Percentiles rank a stretch among this genome's conserved stretches.
phyloP scores from a whole-genome alignment of 495 filamentous ascomycete species.

The Melanomma pulvis-pyrius region DNA sequence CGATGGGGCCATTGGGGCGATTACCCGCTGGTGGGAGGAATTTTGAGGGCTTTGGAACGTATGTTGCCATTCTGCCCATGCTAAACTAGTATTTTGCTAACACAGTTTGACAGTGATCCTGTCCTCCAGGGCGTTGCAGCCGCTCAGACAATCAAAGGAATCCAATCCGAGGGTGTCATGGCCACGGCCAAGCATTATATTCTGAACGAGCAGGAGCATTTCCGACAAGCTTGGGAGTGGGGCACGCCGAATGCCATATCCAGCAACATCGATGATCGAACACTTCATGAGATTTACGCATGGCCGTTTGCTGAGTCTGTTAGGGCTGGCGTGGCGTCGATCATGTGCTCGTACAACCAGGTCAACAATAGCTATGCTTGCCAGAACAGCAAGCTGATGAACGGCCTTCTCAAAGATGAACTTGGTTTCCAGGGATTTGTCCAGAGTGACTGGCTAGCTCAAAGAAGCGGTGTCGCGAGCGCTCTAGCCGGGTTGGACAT shows the following conservation, averaged over 20 bases:
- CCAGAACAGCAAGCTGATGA: constrained; percentile 87
- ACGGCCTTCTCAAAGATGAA: constrained; percentile 93
- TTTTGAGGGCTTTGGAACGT: constrained; percentile 79
- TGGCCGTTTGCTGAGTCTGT: constrained; percentile 92
- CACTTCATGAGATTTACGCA: constrained; percentile 80
- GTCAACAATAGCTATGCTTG: constrained; percentile 91
- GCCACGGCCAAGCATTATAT: constrained; percentile 84
- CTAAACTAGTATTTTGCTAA: neutral
- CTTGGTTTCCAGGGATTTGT: constrained; percentile 94
- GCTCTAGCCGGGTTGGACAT: constrained; percentile 88
- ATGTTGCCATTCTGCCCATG: neutral
- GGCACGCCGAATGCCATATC: constrained; percentile 71
- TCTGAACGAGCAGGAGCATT: constrained; percentile 88
- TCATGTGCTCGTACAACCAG: constrained; percentile 91
- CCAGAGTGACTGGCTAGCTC: constrained; percentile 91
- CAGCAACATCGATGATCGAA: constrained; percentile 80
- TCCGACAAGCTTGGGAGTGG: constrained; percentile 75
- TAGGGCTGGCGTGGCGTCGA: constrained; percentile 79
- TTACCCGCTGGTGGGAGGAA: constrained; percentile 86
- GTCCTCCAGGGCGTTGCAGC: constrained; percentile 71
- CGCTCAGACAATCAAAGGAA: constrained; percentile 71
- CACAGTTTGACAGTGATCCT: constrained; percentile 58
- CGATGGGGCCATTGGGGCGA: constrained; percentile 76
- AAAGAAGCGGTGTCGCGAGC: constrained; percentile 76
- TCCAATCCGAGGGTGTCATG: constrained; percentile 79